phyloP scores from a whole-genome alignment of 257 asterid genomes.

The Petrea volubilis region DNA sequence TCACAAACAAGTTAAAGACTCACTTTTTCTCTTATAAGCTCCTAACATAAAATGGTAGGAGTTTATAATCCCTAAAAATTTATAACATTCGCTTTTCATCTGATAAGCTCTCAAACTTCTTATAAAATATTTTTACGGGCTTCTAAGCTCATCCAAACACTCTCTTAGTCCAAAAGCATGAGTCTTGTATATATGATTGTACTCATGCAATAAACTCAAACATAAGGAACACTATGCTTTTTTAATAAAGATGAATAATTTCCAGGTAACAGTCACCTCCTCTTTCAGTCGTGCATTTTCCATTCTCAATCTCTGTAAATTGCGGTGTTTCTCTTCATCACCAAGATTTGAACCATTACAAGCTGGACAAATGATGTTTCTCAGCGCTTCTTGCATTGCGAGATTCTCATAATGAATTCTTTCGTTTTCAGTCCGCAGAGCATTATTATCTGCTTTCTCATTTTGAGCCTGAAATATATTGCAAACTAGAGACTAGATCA shows the following conservation, averaged over 20 bases:
- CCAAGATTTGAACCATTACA: constrained; percentile 38
- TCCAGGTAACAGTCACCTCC: constrained; percentile 37
- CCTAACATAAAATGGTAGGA: too few relatives aligned
- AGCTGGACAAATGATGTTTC: constrained; percentile 36
- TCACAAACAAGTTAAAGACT: too few relatives aligned
- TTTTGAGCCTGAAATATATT: constrained; percentile 42
- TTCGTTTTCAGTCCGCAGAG: constrained; percentile 56
- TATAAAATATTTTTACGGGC: too few relatives aligned
- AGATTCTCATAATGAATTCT: constrained; percentile 52
- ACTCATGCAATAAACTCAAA: background rate
- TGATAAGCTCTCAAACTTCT: too few relatives aligned
- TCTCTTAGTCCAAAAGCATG: background rate
- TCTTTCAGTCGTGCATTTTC: constrained; percentile 56
- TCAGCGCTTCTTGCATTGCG: constrained; percentile 51
- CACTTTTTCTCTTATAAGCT: too few relatives aligned
- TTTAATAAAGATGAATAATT: background rate
- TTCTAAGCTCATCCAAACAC: too few relatives aligned
- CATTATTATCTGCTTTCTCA: constrained; percentile 51
- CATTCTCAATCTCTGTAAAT: constrained; percentile 39
- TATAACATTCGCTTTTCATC: too few relatives aligned
- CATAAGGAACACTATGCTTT: background rate
- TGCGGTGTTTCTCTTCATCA: constrained; percentile 40
- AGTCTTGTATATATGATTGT: constrained; percentile 10
- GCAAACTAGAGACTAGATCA: background rate
- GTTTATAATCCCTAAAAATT: too few relatives aligned